Evolutionary conservation across 2,329 filamentous ascomycete genomes (phyloP), one percentile per base, ranked within the genome.

Genomic region (Penicillium griseofulvum): DNA sequence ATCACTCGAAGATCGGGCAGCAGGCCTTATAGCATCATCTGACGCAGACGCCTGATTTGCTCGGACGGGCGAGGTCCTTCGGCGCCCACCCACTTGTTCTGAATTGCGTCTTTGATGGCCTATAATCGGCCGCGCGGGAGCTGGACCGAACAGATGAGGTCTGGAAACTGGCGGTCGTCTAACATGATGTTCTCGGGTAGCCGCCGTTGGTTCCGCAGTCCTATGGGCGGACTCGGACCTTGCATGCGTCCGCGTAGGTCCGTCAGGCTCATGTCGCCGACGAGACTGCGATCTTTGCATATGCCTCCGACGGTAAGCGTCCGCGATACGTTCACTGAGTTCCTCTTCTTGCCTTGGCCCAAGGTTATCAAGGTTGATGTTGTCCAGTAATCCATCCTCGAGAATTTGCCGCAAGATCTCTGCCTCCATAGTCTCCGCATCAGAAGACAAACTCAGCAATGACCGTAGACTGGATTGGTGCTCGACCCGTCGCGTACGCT

Each of bases 321-420:
- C 90, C 2, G 91, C 92, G 64, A 97, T 96, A 56, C 89, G 86
- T 67, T 93, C 89, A 61, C 90, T 96, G 16, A 97, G 84, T 67
- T 95, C 90, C 66, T 97, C 91, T 68, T 97, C 91, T 66, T 91
- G 89, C 46, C 80, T 84, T 16, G 91, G 81, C 59, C 93, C 91
- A 51, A 97, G 86, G 60, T 92, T 92, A 65, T 94, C 89, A 52
- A 97, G 77, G 68, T 97, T 92, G 44, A 97, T 85, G 17, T 91
- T 92, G 65, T 97, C 90, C 33, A 96, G 74, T 19, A 97, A 76
- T 0, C 93, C 91, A 68, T 96, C 91, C 60, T 93, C 88, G 63
- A 92, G 83, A 56, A 96, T 96, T 69, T 96, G 91, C 41, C 90
- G 84, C 62, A 95, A 84, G 56, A 97, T 95, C 69, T 96, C 91